Percentiles rank a stretch among this genome's conserved stretches.
Conservation (phyloP, 345 rosid genomes). For the Pseudoturritis turrita region DNA sequence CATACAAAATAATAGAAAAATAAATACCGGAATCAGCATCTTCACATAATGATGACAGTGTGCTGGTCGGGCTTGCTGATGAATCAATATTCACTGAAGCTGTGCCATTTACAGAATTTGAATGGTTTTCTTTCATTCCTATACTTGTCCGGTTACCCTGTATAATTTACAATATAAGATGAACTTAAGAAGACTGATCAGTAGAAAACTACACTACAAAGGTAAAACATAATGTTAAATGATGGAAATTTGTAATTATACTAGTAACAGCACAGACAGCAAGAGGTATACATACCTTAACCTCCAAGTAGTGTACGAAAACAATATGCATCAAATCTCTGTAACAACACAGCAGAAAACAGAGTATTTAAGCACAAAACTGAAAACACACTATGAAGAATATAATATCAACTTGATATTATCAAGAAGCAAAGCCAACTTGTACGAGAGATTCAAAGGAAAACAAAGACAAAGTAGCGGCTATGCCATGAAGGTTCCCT, state of each 20-base stretch:
- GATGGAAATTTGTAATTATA: neutral
- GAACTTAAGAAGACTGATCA: neutral
- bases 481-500: neutral
- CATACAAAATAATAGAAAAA: neutral
- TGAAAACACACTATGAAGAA: neutral
- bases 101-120: conserved; percentile 41
- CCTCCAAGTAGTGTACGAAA: conserved; percentile 61
- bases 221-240: neutral
- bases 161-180: neutral
- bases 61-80: conserved; percentile 67
- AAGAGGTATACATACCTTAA: conserved; percentile 66
- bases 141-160: conserved; percentile 66
- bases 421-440: conserved; percentile 9
- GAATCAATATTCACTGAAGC: conserved; percentile 66
- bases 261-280: conserved; percentile 1
- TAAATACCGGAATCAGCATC: conserved; percentile 83
- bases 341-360: conserved; percentile 31
- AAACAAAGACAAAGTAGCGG: conserved; percentile 5
- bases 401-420: too few species aligned
- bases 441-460: neutral
- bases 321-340: conserved; percentile 82
- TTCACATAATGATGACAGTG: conserved; percentile 67
- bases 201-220: neutral
- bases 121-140: conserved; percentile 46
- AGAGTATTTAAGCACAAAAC: conserved; percentile 16